Conservation (phyloP, 2,329 filamentous ascomycete species). For the Paramyrothecium sp. region DNA sequence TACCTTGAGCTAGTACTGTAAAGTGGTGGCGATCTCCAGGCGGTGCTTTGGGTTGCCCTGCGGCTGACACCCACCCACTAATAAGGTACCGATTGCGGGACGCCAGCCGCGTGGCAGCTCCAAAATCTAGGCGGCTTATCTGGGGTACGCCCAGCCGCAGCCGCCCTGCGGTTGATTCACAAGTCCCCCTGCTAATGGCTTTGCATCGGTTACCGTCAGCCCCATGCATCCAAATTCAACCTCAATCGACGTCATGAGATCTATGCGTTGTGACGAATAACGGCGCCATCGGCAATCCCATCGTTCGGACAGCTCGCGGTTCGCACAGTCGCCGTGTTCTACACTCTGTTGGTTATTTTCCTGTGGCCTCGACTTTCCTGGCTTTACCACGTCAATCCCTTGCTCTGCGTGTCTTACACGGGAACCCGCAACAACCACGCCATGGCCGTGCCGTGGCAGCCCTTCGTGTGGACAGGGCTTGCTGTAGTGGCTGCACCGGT, state of each 20-base stretch:
- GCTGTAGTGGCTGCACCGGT: slow-evolving; percentile 58
- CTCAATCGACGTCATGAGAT: background rate
- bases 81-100: background rate
- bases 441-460: slow-evolving; percentile 27
- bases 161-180: background rate
- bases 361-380: no score
- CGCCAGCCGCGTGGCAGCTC: background rate
- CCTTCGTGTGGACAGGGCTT: slow-evolving; percentile 34
- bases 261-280: no score
- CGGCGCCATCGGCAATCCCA: no score
- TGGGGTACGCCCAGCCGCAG: background rate
- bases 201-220: background rate
- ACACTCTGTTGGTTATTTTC: no score
- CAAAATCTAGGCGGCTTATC: background rate
- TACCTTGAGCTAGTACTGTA: background rate
- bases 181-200: background rate
- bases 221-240: background rate
- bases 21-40: background rate
- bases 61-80: background rate
- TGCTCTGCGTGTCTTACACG: background rate
- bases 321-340: no score
- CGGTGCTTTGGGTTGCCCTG: background rate
- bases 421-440: background rate
- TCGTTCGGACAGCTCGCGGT: no score
- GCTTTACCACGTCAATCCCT: background rate